These are phyloP conservation scores for Fusarium ramigenum DNA, from an alignment of 2,329 filamentous ascomycete species.

Conservation along the genomic window DNA sequence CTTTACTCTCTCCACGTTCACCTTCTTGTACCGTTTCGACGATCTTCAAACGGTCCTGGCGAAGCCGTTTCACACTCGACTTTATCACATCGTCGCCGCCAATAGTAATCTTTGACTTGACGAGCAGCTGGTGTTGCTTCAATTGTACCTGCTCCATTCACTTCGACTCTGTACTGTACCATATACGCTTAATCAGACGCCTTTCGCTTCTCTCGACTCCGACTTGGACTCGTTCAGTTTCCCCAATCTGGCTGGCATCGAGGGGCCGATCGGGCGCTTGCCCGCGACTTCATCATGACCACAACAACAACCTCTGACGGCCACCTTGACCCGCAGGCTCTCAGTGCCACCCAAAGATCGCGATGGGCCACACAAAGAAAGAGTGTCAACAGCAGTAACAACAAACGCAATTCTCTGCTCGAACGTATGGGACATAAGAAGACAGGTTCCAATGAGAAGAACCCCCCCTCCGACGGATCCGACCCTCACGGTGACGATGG, in stretches of 20 bases:
- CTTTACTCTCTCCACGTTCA: conserved; percentile 27
- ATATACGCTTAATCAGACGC: conserved; percentile 9
- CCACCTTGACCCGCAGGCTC: conserved; percentile 38
- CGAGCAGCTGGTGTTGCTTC: conserved; percentile 37
- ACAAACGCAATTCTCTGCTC: conserved; percentile 85
- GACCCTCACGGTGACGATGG: conserved; percentile 38
- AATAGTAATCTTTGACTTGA: conserved; percentile 25
- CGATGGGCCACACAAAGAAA: conserved; percentile 97
- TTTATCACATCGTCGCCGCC: conserved; percentile 2
- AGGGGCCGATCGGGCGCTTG: conserved; percentile 52
- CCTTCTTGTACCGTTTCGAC: conserved; percentile 33
- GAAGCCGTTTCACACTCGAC: conserved; percentile 31
- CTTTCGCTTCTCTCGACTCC: conserved; percentile 22
- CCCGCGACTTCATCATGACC: conserved; percentile 51
- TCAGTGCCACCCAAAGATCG: conserved; percentile 72
- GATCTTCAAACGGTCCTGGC: conserved; percentile 33
- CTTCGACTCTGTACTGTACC: conserved; percentile 7
- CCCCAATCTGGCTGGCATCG: conserved; percentile 50
- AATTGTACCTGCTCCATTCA: conserved; percentile 39
- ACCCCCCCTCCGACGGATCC: conserved; percentile 55
- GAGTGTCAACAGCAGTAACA: conserved; percentile 75
- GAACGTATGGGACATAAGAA: conserved; percentile 76
- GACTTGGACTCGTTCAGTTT: conserved; percentile 23
- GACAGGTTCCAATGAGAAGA: conserved; percentile 73
- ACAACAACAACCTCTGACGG: conserved; percentile 45